Conservation (phyloP, 2,329 filamentous ascomycete genomes). For the Pseudopyrenochaeta lycopersici region DNA sequence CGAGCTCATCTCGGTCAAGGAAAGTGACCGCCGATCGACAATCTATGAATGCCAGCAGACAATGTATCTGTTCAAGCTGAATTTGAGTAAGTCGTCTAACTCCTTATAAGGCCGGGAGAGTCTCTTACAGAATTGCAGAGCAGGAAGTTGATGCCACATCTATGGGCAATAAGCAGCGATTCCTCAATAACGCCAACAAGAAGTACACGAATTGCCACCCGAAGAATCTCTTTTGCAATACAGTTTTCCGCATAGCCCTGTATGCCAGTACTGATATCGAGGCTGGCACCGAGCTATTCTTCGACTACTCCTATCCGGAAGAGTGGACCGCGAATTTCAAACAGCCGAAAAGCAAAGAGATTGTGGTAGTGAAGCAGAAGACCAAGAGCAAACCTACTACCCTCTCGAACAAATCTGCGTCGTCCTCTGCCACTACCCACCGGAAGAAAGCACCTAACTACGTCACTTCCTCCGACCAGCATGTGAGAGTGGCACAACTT, state of each 20-base stretch:
- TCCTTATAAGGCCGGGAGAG: background rate
- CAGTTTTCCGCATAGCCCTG: constrained; percentile 77
- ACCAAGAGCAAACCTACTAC: constrained; percentile 6
- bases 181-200: constrained; percentile 78
- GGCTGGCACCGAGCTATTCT: constrained; percentile 80
- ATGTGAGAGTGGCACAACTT: background rate
- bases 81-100: constrained; percentile 46
- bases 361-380: constrained; percentile 19
- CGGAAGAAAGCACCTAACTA: constrained; percentile 11
- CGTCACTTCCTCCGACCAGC: background rate
- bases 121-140: constrained; percentile 29
- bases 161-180: constrained; percentile 81
- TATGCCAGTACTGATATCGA: constrained; percentile 72
- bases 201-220: constrained; percentile 69
- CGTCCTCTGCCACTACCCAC: too few species aligned
- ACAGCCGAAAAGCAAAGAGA: constrained; percentile 22
- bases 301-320: constrained; percentile 71
- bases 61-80: constrained; percentile 69
- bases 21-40: constrained; percentile 74
- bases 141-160: constrained; percentile 75
- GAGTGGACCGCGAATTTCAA: constrained; percentile 33
- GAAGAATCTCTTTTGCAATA: constrained; percentile 75
- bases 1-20: constrained; percentile 75
- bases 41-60: constrained; percentile 68
- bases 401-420: background rate